phyloP scores from a whole-genome alignment of 78 protist genomes.

The Goniomonas avonlea region DNA sequence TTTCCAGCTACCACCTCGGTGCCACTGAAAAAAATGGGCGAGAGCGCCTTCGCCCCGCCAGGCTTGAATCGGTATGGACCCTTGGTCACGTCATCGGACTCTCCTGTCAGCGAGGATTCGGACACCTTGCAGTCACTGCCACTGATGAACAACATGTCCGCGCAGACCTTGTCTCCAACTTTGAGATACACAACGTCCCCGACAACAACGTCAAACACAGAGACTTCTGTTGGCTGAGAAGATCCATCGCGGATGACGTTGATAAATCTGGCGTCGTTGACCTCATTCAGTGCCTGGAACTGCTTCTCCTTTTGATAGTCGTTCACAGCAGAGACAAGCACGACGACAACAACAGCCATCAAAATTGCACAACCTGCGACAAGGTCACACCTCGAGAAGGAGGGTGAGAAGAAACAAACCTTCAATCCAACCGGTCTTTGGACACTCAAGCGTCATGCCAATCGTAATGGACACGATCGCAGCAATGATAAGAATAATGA shows the following conservation, averaged over 20 bases:
- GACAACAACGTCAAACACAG: neutral
- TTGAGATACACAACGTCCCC: neutral
- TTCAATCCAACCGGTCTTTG: neutral
- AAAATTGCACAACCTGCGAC: too few relatives aligned
- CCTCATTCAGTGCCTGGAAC: slow-evolving; percentile 5
- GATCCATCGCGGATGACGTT: neutral
- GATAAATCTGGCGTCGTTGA: too few relatives aligned
- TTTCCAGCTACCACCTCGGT: too few relatives aligned
- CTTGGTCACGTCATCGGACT: neutral
- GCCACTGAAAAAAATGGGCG: too few relatives aligned
- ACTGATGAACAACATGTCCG: neutral
- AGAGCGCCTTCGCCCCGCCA: too few relatives aligned
- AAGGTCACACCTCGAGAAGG: too few relatives aligned
- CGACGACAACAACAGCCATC: neutral
- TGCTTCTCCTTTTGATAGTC: slow-evolving; percentile 28
- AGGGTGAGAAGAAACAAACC: too few relatives aligned
- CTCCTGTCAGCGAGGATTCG: neutral
- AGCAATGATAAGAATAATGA: neutral
- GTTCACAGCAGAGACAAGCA: slow-evolving; percentile 20
- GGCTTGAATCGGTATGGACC: too few relatives aligned
- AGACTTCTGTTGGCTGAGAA: neutral
- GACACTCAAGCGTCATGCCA: neutral
- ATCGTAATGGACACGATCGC: neutral
- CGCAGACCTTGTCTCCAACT: slow-evolving; percentile 5
- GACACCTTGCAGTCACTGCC: neutral